phyloP scores from a whole-genome alignment of 2,329 filamentous ascomycete species.

The Lachnellula subtilissima region DNA sequence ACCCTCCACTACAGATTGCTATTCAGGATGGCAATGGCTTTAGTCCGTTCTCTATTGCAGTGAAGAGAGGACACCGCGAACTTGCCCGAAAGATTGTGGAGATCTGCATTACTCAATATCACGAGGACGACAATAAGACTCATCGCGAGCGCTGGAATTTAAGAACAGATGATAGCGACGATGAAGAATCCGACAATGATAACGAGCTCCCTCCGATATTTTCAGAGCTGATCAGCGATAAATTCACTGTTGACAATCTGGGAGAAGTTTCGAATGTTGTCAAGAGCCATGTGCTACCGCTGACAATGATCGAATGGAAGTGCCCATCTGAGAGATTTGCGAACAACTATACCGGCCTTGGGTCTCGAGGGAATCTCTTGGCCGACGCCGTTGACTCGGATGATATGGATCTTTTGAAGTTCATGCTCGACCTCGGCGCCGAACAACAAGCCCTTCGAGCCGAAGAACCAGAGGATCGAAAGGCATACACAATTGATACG shows the following conservation, averaged over 20 bases:
- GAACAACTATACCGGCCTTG: constrained; percentile 18
- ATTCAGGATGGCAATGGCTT: constrained; percentile 43
- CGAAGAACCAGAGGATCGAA: constrained; percentile 23
- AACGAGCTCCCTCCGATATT: constrained; percentile 40
- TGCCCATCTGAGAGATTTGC: constrained; percentile 33
- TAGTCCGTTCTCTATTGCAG: constrained; percentile 62
- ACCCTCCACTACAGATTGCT: constrained; percentile 60
- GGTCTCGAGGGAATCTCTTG: constrained; percentile 9
- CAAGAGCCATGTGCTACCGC: constrained; percentile 56
- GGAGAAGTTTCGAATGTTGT: constrained; percentile 65
- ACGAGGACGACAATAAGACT: constrained; percentile 39
- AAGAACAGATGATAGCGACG: constrained; percentile 39
- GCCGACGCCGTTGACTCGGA: constrained; percentile 21
- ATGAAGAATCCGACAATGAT: constrained; percentile 17
- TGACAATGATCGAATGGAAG: constrained; percentile 43
- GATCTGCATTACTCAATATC: constrained; percentile 65
- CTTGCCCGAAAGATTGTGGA: constrained; percentile 63
- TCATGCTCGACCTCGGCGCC: constrained; percentile 22
- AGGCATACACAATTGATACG: constrained; percentile 27
- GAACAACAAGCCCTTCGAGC: constrained; percentile 24
- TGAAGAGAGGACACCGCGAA: constrained; percentile 59
- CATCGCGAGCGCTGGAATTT: constrained; percentile 34
- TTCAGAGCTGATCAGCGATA: constrained; percentile 55
- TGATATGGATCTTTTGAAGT: constrained; percentile 27
- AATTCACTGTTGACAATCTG: constrained; percentile 72